These are phyloP conservation scores for Penicillium fimorum DNA, from an alignment of 495 filamentous ascomycete species.

Conservation along the genomic window DNA sequence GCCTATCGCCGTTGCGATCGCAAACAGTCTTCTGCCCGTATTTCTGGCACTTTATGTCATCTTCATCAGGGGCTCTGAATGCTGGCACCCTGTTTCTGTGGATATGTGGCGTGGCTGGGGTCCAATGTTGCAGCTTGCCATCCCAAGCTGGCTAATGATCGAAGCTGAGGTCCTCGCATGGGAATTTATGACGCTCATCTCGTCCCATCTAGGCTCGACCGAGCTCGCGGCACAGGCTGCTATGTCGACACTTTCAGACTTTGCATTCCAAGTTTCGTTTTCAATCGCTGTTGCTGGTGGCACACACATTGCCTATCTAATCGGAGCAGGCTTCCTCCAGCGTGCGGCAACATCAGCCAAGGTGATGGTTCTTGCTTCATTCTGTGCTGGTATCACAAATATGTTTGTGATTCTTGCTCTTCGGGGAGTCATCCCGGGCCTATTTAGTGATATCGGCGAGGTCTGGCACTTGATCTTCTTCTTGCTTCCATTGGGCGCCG, in stretches of 20 bases:
- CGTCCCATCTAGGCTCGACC: constrained; percentile 42
- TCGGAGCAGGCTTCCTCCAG: constrained; percentile 45
- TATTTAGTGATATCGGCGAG: constrained; percentile 38
- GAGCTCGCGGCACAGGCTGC: constrained; percentile 59
- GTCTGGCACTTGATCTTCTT: constrained; percentile 32
- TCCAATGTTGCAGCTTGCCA: constrained; percentile 55
- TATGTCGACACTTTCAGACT: constrained; percentile 51
- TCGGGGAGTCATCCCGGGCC: constrained; percentile 21
- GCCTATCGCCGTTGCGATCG: constrained; percentile 53
- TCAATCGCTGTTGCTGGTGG: constrained; percentile 60
- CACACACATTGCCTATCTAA: constrained; percentile 64
- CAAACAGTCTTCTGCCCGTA: constrained; percentile 52
- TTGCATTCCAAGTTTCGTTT: constrained; percentile 62
- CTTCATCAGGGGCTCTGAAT: constrained; percentile 47
- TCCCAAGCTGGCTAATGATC: constrained; percentile 57
- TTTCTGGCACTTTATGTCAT: constrained; percentile 52
- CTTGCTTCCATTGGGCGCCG: constrained; percentile 27
- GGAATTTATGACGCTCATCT: constrained; percentile 54
- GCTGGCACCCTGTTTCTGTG: constrained; percentile 56
- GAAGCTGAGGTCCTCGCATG: constrained; percentile 57
- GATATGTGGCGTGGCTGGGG: constrained; percentile 51
- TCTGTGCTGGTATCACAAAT: constrained; percentile 31
- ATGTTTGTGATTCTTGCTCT: constrained; percentile 16
- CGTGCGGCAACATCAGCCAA: constrained; percentile 32
- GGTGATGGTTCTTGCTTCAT: constrained; percentile 10